These are phyloP conservation scores for Salix exigua DNA, from an alignment of 345 rosid genomes.

Conservation along the genomic window DNA sequence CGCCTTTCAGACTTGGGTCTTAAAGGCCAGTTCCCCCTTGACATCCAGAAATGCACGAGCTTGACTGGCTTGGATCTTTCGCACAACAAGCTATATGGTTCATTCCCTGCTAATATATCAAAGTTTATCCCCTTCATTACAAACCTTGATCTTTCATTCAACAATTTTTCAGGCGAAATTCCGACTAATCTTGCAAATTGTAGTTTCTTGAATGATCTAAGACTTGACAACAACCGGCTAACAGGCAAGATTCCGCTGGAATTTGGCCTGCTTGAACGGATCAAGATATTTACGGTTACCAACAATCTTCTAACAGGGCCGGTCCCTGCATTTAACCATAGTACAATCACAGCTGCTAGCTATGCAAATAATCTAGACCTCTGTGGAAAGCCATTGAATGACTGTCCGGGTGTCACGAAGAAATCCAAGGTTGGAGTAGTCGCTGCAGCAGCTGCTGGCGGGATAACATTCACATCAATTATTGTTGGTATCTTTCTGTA, in stretches of 20 bases:
- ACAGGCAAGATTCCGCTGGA: constrained; percentile 53
- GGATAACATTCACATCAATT: constrained; percentile 62
- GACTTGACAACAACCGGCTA: constrained; percentile 58
- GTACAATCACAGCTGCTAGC: not conserved
- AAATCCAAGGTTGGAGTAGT: constrained; percentile 35
- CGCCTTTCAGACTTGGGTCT: constrained; percentile 64
- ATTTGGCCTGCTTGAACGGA: constrained; percentile 46
- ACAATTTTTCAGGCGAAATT: constrained; percentile 63
- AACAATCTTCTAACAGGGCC: constrained; percentile 61
- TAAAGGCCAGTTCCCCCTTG: constrained; percentile 59
- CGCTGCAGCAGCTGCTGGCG: constrained; percentile 66
- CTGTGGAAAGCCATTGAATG: constrained; percentile 55
- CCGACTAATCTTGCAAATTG: constrained; percentile 38
- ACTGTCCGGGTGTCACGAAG: constrained; percentile 22
- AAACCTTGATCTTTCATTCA: constrained; percentile 59
- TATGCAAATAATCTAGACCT: constrained; percentile 57
- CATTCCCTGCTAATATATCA: constrained; percentile 47
- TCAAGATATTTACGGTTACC: constrained; percentile 50
- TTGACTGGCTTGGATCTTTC: constrained; percentile 78
- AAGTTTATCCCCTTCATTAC: constrained; percentile 20
- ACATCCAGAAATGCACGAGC: constrained; percentile 41
- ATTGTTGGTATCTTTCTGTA: constrained; percentile 43
- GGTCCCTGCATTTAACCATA: constrained; percentile 24
- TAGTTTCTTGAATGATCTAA: constrained; percentile 57
- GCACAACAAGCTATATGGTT: constrained; percentile 55